Conservation (phyloP, 352 stramenopile genomes). For the Phytophthora nicotianae region DNA sequence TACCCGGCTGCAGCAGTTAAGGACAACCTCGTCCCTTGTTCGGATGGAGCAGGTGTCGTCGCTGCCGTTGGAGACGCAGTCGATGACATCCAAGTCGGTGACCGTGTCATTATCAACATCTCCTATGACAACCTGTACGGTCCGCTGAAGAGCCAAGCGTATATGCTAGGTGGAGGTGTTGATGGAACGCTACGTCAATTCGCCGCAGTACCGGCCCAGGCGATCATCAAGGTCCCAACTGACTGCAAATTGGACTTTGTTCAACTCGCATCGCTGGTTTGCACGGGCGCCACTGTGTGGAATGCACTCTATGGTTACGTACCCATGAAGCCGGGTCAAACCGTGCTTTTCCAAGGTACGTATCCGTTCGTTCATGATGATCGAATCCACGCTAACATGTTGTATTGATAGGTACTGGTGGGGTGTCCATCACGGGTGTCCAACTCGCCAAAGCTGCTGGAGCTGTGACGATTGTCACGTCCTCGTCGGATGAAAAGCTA, state of each 20-base stretch:
- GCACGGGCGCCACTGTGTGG: slow-evolving; percentile 34
- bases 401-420: slow-evolving; percentile 24
- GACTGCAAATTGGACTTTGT: slow-evolving; percentile 31
- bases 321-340: slow-evolving; percentile 26
- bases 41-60: slow-evolving; percentile 31
- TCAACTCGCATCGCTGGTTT: slow-evolving; percentile 35
- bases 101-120: slow-evolving; percentile 40
- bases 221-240: slow-evolving; percentile 33
- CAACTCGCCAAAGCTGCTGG: slow-evolving; percentile 41
- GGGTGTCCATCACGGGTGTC: slow-evolving; percentile 35
- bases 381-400: neutral
- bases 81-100: slow-evolving; percentile 17
- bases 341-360: slow-evolving; percentile 21
- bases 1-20: slow-evolving; percentile 28
- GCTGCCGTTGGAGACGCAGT: slow-evolving; percentile 27
- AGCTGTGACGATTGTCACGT: slow-evolving; percentile 40
- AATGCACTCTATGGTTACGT: slow-evolving; percentile 37
- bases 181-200: slow-evolving; percentile 38
- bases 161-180: slow-evolving; percentile 31
- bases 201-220: slow-evolving; percentile 21
- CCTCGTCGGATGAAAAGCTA: slow-evolving; percentile 31
- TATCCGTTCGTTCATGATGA: neutral
- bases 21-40: slow-evolving; percentile 31
- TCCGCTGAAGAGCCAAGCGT: slow-evolving; percentile 16
- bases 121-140: slow-evolving; percentile 31